These are phyloP conservation scores for Tylopilus balloui DNA, from an alignment of 768 basidiomycete genomes.

Conservation along the genomic window DNA sequence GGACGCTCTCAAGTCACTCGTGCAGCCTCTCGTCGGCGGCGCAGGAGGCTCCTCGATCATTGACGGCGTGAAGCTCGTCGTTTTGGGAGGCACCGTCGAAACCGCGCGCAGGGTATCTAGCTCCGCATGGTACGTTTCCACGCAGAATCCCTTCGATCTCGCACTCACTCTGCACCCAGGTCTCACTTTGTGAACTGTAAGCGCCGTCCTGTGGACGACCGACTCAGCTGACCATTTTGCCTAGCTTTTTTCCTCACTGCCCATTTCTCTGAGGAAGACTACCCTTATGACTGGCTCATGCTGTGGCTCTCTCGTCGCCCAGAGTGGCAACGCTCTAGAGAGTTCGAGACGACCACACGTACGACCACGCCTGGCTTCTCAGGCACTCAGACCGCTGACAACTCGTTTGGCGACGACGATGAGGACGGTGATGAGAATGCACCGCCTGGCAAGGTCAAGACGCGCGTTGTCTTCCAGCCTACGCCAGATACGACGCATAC, in stretches of 20 bases:
- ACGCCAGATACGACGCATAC: slow-evolving; percentile 86
- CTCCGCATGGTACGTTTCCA: slow-evolving; percentile 62
- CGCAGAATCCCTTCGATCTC: neutral
- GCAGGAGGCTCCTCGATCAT: slow-evolving; percentile 73
- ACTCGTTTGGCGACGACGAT: slow-evolving; percentile 51
- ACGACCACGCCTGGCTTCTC: slow-evolving; percentile 58
- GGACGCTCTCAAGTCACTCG: slow-evolving; percentile 79
- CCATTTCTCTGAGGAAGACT: slow-evolving; percentile 87
- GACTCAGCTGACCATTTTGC: slow-evolving; percentile 3
- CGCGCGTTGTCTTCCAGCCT: slow-evolving; percentile 83
- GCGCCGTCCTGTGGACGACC: slow-evolving; percentile 26
- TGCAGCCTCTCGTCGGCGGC: slow-evolving; percentile 75
- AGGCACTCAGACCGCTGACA: slow-evolving; percentile 42
- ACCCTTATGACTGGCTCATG: slow-evolving; percentile 90
- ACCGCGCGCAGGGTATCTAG: slow-evolving; percentile 79
- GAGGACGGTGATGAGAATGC: slow-evolving; percentile 44
- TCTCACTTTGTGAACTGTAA: slow-evolving; percentile 85
- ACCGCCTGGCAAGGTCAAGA: slow-evolving; percentile 60
- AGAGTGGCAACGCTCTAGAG: slow-evolving; percentile 85
- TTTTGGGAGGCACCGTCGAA: slow-evolving; percentile 83
- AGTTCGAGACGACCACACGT: slow-evolving; percentile 85
- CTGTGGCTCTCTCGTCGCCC: slow-evolving; percentile 82
- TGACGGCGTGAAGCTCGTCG: slow-evolving; percentile 88
- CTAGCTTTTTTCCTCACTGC: slow-evolving; percentile 84
- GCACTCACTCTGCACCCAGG: slow-evolving; percentile 37